Percentiles rank a stretch among this genome's conserved stretches.
Conservation (phyloP, 2,329 filamentous ascomycete genomes). For the Tolypocladium endophyticum region DNA sequence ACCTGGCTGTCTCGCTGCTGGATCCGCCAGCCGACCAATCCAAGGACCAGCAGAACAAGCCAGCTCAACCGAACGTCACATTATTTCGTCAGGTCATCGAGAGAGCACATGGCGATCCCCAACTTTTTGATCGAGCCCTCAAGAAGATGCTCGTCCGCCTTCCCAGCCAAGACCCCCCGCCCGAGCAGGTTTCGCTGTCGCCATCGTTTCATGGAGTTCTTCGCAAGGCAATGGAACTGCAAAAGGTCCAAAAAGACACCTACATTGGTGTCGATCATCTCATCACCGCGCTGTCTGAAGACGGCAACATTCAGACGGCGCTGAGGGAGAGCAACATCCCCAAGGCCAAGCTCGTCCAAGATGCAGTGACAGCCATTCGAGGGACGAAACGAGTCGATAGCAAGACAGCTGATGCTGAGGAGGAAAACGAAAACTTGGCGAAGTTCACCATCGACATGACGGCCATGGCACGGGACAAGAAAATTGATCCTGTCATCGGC, state of each 20-base stretch:
- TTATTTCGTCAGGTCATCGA: constrained; percentile 93
- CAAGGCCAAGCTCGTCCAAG: constrained; percentile 80
- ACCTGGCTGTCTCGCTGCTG: constrained; percentile 75
- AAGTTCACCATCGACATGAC: constrained; percentile 99
- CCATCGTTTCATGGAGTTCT: constrained; percentile 75
- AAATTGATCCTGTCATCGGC: constrained; percentile 95
- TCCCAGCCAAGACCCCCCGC: constrained; percentile 89
- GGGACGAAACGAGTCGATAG: constrained; percentile 91
- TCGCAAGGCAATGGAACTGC: constrained; percentile 74
- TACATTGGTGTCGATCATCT: constrained; percentile 93
- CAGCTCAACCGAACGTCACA: constrained; percentile 53
- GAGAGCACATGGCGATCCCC: constrained; percentile 83
- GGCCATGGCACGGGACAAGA: constrained; percentile 87
- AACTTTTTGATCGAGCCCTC: constrained; percentile 76
- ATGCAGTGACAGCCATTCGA: constrained; percentile 82
- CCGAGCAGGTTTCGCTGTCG: constrained; percentile 75
- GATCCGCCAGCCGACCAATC: constrained; percentile 66
- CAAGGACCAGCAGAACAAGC: constrained; percentile 73
- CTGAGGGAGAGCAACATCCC: constrained; percentile 84
- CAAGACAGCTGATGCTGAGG: constrained; percentile 86
- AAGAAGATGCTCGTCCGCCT: constrained; percentile 88
- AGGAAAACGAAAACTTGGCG: constrained; percentile 88
- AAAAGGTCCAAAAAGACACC: constrained; percentile 95
- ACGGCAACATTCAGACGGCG: constrained; percentile 59
- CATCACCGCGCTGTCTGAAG: constrained; percentile 76